These are phyloP conservation scores for Micractinium conductrix DNA, from an alignment of 139 green algal genomes.

Conservation along the genomic window DNA sequence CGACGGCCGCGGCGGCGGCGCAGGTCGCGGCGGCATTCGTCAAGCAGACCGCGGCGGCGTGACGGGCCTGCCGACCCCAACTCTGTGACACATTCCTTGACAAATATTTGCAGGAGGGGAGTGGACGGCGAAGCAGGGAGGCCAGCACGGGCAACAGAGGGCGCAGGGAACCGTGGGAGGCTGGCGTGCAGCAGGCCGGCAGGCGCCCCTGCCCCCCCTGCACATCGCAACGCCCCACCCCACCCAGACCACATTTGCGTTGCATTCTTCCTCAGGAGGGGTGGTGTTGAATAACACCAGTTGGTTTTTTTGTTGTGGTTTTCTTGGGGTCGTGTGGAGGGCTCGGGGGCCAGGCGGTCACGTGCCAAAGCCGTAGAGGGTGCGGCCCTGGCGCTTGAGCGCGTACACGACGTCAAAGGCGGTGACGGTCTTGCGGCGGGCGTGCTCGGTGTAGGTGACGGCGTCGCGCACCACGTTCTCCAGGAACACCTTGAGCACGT, in stretches of 20 bases:
- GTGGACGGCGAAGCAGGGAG: background rate
- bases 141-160: background rate
- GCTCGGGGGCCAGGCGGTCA: background rate
- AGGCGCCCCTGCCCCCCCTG: background rate
- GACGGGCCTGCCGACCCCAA: background rate
- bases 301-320: no score
- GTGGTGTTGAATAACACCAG: conserved; percentile 37
- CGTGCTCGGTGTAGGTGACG: conserved; percentile 67
- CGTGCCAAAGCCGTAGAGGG: conserved; percentile 78
- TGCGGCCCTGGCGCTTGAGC: conserved; percentile 96
- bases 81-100: background rate
- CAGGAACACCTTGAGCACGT: conserved; percentile 54
- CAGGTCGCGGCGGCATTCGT: conserved; percentile 3
- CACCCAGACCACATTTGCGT: background rate
- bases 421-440: conserved; percentile 94
- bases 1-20: background rate
- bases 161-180: no score
- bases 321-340: background rate
- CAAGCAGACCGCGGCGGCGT: background rate
- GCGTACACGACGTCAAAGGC: conserved; percentile 96
- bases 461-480: conserved; percentile 53
- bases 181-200: no score
- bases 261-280: background rate
- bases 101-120: background rate
- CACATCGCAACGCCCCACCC: background rate